These are phyloP conservation scores for Silene latifolia DNA, from an alignment of 148 eudicot species.

Conservation along the genomic window DNA sequence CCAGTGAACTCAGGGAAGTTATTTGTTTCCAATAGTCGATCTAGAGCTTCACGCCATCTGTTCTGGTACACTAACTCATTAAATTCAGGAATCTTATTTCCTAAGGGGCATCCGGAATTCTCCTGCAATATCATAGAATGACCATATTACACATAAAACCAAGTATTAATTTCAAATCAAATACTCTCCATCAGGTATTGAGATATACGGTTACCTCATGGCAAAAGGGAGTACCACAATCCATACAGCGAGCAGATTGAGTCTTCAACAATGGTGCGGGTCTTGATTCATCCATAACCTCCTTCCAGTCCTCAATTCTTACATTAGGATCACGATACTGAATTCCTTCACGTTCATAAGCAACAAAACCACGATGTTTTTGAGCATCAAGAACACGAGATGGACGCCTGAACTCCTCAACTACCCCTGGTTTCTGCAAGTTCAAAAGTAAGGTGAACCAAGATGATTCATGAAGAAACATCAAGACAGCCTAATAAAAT, in stretches of 20 bases:
- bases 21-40: slow-evolving; percentile 90
- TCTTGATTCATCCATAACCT: slow-evolving; percentile 79
- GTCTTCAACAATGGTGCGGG: slow-evolving; percentile 85
- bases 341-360: slow-evolving; percentile 85
- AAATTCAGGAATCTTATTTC: slow-evolving; percentile 96
- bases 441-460: neutral
- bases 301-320: slow-evolving; percentile 86
- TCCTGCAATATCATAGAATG: slow-evolving; percentile 49
- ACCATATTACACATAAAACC: neutral
- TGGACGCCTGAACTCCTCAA: slow-evolving; percentile 45
- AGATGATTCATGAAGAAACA: neutral
- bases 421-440: slow-evolving; percentile 39
- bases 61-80: slow-evolving; percentile 95
- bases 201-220: slow-evolving; percentile 65
- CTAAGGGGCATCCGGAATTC: slow-evolving; percentile 94
- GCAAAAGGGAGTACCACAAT: slow-evolving; percentile 98
- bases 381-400: slow-evolving; percentile 69
- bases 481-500: too few species aligned
- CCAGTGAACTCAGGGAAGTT: slow-evolving; percentile 99
- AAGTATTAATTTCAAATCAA: neutral
- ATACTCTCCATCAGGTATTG: neutral
- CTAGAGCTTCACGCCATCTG: slow-evolving; percentile 97
- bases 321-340: slow-evolving; percentile 78
- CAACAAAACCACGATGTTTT: slow-evolving; percentile 85
- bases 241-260: slow-evolving; percentile 98